These are phyloP conservation scores for Eucalyptus camaldulensis DNA, from an alignment of 345 rosid genomes.

Conservation along the genomic window DNA sequence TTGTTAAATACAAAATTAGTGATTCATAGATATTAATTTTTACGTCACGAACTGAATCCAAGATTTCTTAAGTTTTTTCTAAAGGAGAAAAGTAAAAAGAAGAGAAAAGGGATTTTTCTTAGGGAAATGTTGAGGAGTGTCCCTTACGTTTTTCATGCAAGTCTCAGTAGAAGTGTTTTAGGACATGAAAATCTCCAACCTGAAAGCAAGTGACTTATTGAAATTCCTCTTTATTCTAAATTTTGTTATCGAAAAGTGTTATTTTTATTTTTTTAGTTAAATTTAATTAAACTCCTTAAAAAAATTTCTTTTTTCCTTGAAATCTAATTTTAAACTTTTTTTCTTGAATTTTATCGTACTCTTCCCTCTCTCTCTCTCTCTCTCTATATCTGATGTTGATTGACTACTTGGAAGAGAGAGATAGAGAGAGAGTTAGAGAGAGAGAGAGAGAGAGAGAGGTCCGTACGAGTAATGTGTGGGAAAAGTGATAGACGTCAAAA, in stretches of 20 bases:
- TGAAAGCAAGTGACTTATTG: background rate
- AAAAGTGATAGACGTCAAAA: background rate
- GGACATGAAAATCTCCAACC: background rate
- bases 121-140: background rate
- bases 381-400: background rate
- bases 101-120: background rate
- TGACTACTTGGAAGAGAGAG: background rate
- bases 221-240: background rate
- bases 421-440: background rate
- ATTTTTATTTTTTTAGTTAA: background rate
- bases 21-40: background rate
- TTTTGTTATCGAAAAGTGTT: background rate
- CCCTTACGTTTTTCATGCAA: background rate
- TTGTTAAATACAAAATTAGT: background rate
- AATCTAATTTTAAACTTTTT: background rate
- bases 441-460: background rate
- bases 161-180: background rate
- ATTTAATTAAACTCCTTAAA: background rate
- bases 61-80: background rate
- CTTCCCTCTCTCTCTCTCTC: background rate
- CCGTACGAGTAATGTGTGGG: background rate
- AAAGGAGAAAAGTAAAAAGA: background rate
- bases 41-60: background rate
- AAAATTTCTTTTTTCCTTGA: fast-evolving
- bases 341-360: background rate